Evolutionary conservation across 176 grass and related monocot genomes (phyloP).

Genomic region (Areca catechu): DNA sequence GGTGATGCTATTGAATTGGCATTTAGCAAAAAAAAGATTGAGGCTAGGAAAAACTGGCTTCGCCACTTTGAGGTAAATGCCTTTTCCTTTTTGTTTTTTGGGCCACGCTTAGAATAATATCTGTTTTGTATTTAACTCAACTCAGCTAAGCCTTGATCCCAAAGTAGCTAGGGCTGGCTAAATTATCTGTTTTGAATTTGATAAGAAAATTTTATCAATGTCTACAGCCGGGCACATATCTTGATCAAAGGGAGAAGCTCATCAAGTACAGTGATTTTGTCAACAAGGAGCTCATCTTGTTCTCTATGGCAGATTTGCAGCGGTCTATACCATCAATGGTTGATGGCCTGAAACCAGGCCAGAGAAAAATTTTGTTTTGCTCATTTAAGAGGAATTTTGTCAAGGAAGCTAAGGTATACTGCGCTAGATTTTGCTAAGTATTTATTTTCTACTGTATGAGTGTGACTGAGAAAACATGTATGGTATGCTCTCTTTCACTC

Average conservation of each 20-base stretch:
- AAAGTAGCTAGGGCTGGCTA: no score
- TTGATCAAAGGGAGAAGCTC: conserved; percentile 38
- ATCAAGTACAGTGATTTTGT: conserved; percentile 92
- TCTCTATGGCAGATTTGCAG: conserved; percentile 83
- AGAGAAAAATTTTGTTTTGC: conserved; percentile 25
- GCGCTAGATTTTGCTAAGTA: conserved; percentile 24
- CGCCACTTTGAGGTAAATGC: conserved; percentile 52
- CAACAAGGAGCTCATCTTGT: conserved; percentile 87
- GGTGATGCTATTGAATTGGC: conserved; percentile 59
- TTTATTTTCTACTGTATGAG: no score
- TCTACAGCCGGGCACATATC: conserved; percentile 64
- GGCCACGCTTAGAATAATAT: background rate
- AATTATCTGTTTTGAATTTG: background rate
- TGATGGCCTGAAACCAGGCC: conserved; percentile 65
- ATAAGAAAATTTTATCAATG: background rate
- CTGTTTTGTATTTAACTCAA: no score
- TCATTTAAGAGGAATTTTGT: conserved; percentile 22
- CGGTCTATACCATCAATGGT: conserved; percentile 93
- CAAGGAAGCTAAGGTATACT: conserved; percentile 25
- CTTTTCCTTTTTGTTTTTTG: background rate
- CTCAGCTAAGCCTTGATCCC: no score
- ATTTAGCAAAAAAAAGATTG: conserved; percentile 87
- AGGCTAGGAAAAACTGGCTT: conserved; percentile 66
- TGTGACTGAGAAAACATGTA: background rate
- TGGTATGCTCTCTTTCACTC: background rate